These are phyloP conservation scores for Cadophora sp. DNA, from an alignment of 2,329 filamentous ascomycete genomes.

Conservation along the genomic window DNA sequence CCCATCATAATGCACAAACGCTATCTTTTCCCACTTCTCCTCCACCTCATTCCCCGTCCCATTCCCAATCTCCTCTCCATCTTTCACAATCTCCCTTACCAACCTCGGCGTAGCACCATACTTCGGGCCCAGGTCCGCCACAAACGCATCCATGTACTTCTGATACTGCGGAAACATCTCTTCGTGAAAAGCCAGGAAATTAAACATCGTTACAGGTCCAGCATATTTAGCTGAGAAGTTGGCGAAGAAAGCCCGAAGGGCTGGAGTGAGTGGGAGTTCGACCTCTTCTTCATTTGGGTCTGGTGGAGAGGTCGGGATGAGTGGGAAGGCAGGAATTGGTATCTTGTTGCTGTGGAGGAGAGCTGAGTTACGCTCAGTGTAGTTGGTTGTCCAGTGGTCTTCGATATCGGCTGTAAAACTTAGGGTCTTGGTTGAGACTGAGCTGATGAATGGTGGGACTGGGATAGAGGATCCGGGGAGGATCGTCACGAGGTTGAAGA, in stretches of 20 bases:
- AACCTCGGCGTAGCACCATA: not conserved
- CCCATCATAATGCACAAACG: not conserved
- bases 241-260: not conserved
- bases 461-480: not conserved
- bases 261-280: not conserved
- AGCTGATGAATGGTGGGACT: not conserved
- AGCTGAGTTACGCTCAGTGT: not conserved
- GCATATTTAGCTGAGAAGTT: not conserved
- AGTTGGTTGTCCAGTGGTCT: not conserved
- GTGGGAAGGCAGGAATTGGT: not conserved
- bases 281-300: conserved; percentile 6
- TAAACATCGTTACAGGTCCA: not conserved
- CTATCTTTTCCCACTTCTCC: not conserved
- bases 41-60: not conserved
- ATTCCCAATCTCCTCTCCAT: not conserved
- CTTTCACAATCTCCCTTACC: not conserved
- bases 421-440: not conserved
- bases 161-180: not conserved
- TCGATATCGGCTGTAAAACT: not conserved
- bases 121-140: not conserved
- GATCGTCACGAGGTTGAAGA: not conserved
- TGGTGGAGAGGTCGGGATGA: not conserved
- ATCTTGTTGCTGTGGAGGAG: not conserved
- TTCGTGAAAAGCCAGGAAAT: not conserved
- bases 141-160: not conserved